phyloP scores from a whole-genome alignment of 176 grass and related monocot species.

The Miscanthus lutarioriparius region DNA sequence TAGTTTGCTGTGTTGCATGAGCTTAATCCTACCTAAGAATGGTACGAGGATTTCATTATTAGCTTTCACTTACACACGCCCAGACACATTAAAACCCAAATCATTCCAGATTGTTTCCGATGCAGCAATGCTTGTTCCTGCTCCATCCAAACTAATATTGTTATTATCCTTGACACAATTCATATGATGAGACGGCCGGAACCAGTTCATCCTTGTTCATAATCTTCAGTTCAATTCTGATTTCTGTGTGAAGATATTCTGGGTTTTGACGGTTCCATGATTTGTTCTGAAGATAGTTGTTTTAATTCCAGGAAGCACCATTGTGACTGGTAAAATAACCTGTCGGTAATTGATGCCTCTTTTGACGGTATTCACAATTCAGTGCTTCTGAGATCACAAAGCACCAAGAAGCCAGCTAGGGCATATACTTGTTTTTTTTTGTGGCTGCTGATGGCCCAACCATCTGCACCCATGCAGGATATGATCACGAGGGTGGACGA shows the following conservation, averaged over 20 bases:
- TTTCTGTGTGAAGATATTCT: conserved; percentile 2
- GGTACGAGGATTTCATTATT: conserved; percentile 18
- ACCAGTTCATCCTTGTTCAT: conserved; percentile 23
- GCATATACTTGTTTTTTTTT: conserved; percentile 3
- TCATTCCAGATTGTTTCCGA: conserved; percentile 14
- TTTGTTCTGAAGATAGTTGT: conserved; percentile 30
- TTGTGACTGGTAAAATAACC: conserved; percentile 15
- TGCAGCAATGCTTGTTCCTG: background rate
- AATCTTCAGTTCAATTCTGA: conserved; percentile 16
- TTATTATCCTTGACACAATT: background rate
- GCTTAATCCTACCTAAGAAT: conserved; percentile 25
- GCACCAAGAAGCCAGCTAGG: conserved; percentile 21
- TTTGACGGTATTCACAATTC: conserved; percentile 8
- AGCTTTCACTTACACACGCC: conserved; percentile 27
- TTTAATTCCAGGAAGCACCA: conserved; percentile 15
- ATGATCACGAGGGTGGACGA: conserved; percentile 18
- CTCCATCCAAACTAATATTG: background rate
- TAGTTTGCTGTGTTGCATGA: conserved; percentile 24
- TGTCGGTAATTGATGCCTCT: conserved; percentile 13
- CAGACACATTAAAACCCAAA: conserved; percentile 22
- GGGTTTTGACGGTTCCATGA: conserved; percentile 7
- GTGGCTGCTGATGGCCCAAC: conserved; percentile 28
- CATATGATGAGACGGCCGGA: background rate
- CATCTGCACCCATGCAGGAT: conserved; percentile 20
- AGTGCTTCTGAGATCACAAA: conserved; percentile 32